Percentiles rank a stretch among this genome's conserved stretches.
Evolutionary conservation across 495 filamentous ascomycete genomes (phyloP).

Genomic region (Penicillium paxilli): DNA sequence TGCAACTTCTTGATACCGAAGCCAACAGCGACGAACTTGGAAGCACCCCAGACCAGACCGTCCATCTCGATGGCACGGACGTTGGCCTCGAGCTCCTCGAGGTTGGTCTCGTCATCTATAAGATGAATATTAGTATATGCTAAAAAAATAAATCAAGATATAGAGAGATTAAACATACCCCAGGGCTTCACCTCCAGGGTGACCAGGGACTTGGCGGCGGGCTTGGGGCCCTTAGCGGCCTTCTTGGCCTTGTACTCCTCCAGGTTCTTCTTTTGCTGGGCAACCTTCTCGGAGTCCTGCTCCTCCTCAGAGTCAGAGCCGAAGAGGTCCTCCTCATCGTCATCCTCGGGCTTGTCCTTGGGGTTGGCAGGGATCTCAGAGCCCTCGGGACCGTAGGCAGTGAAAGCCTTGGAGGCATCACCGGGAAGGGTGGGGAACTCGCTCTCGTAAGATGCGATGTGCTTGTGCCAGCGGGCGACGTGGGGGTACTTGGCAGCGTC

Average conservation of each 20-base stretch:
- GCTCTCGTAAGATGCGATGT: conserved; percentile 85
- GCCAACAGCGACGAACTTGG: conserved; percentile 83
- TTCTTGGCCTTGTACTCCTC: conserved; percentile 98
- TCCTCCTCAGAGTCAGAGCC: conserved; percentile 88
- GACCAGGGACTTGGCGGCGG: conserved; percentile 90
- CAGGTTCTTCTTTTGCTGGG: conserved; percentile 80
- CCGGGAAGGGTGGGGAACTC: conserved; percentile 91
- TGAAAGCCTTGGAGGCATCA: conserved; percentile 84
- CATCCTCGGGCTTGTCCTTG: conserved; percentile 76
- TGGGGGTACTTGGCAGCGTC: conserved; percentile 85
- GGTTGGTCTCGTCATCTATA: conserved; percentile 88
- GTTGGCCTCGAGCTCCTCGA: conserved; percentile 74
- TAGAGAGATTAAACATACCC: conserved; percentile 84
- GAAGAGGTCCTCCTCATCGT: conserved; percentile 83
- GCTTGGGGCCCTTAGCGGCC: conserved; percentile 79
- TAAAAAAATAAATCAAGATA: neutral
- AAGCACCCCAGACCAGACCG: conserved; percentile 93
- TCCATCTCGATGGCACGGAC: conserved; percentile 90
- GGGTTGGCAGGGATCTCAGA: conserved; percentile 74
- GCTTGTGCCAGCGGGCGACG: conserved; percentile 97
- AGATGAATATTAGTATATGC: conserved; percentile 26
- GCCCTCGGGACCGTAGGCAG: conserved; percentile 86
- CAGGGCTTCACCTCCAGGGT: conserved; percentile 97
- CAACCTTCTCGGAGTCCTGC: conserved; percentile 80
- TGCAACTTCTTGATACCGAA: conserved; percentile 99